Base-by-base conservation (phyloP, 2,329 filamentous ascomycete species). In the Pyrenophora tritici-repentis region DNA sequence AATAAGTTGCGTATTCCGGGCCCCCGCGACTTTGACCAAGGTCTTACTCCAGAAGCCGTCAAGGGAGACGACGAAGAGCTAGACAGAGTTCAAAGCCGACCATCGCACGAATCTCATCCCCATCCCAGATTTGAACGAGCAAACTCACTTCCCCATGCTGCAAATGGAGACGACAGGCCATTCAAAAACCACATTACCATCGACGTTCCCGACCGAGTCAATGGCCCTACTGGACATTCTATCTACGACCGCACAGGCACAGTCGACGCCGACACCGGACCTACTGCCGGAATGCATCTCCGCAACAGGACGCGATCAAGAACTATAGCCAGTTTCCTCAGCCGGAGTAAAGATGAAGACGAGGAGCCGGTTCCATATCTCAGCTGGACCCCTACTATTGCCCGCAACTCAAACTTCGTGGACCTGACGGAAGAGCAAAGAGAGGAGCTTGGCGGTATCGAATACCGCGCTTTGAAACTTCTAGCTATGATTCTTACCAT, bases 401-500 rank as follows among this genome's bases (percentile, higher is more conserved):
- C 89, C 18, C 86, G 94, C 56, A 99, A 99, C 72, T 97, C 93
- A 9, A 88, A 90, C 32, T 99, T 97, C 67, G 82, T 94, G 10
- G 90, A 92, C 61, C 75, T 99, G 58, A 90, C 88, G 0, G 88
- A 96, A 61, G 91, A 94, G 58, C 91, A 99, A 74, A 85, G 94
- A 59, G 92, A 99, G 69, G 94, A 99, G 73, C 78, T 99, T 2
- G 94, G 94, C 9, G 94, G 94, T 16, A 96, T 99, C 57, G 94
- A 99, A 72, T 99, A 99, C 68, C 87, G 94, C 5, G 90, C 93
- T 0, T 73, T 99, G 53, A 95, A 96, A 72, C 90, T 91, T 2
- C 76, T 99, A 40, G 89, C 90, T 1, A 70, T 90, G 22, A 86
- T 97, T 24, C 78, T 97, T 16, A 81, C 89, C 3, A 69, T 69